These are phyloP conservation scores for Monosporascus sp. DNA, from an alignment of 2,329 filamentous ascomycete species.

Conservation along the genomic window DNA sequence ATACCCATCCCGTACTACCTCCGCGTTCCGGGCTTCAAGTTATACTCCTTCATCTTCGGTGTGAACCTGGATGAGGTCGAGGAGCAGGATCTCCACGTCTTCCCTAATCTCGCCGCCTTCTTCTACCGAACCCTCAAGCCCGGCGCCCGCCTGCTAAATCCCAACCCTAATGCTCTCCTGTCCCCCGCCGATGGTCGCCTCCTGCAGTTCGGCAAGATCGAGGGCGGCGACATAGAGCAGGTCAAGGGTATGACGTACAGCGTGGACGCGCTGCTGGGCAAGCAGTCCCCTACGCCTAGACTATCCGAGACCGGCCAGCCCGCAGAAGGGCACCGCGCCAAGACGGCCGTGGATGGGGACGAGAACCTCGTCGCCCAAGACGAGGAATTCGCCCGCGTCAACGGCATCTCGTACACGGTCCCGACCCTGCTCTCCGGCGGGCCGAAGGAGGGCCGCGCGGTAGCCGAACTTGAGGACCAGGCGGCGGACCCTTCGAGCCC, in stretches of 20 bases:
- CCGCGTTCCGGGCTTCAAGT: slow-evolving; percentile 81
- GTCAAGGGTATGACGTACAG: slow-evolving; percentile 99
- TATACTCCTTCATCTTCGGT: slow-evolving; percentile 89
- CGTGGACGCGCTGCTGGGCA: slow-evolving; percentile 84
- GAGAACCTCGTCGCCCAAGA: slow-evolving; percentile 70
- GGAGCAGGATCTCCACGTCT: slow-evolving; percentile 82
- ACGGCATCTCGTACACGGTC: slow-evolving; percentile 92
- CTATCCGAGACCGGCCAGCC: slow-evolving; percentile 35
- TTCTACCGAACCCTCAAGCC: slow-evolving; percentile 96
- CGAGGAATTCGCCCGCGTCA: slow-evolving; percentile 89
- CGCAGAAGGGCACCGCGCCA: slow-evolving; percentile 17
- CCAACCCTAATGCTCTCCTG: slow-evolving; percentile 71
- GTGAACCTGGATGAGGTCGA: slow-evolving; percentile 83
- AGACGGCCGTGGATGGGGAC: slow-evolving; percentile 35
- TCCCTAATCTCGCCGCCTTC: slow-evolving; percentile 91
- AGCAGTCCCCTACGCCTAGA: slow-evolving; percentile 51
- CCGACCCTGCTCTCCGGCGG: slow-evolving; percentile 80
- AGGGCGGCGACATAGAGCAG: slow-evolving; percentile 92
- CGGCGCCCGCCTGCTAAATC: slow-evolving; percentile 77
- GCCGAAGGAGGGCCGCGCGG: slow-evolving; percentile 34
- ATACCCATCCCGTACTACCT: slow-evolving; percentile 82
- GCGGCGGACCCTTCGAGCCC: slow-evolving; percentile 58
- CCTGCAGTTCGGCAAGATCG: slow-evolving; percentile 86
- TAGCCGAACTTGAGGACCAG: slow-evolving; percentile 61
- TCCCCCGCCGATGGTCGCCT: slow-evolving; percentile 88